Base-by-base conservation (phyloP, 2,329 filamentous ascomycete genomes). In the Chalaropsis thielavioides region DNA sequence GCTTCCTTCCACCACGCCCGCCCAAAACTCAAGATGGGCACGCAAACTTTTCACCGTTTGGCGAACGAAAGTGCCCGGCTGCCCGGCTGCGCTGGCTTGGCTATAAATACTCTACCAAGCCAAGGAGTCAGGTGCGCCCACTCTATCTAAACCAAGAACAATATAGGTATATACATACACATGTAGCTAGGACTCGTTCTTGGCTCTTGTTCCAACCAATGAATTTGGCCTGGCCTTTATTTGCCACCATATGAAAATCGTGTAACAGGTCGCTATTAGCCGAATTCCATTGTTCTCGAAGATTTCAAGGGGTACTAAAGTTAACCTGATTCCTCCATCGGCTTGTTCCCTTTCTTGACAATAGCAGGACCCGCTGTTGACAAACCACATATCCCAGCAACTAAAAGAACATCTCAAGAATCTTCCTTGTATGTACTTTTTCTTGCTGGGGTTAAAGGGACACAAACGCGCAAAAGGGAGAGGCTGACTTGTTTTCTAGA, bases 251-350 rank as follows among this genome's bases (percentile, higher is more conserved):
- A 38, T 58, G 11, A 24, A 24, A 31, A 58, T n/a, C 51, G 51
- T 58, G 51, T 58, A 38, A 38, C 51, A 58, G 51, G 51, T 58
- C 51, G 51, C 51, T 58, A 35, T 27, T 58, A 58, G 24, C 51
- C 51, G 51, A 58, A 19, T 22, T 35, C 15, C 15, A 58, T 58
- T 35, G 51, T 35, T 3, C 24, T 58, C 24, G 17, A 56, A 24
- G 35, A 58, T 58, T 38, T 58, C 51, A 58, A 58, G 51, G 51
- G 51, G 51, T 17, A 58, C 31, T 13, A 38, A 35, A 35, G 24
- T 17, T 8, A 58, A 58, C 51, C 17, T 58, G 51, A 22, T 35
- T 58, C 51, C 51, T 58, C 17, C 51, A 19, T 27, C 51, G 51
- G 51, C 51, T 56, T 56, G 15, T 56, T 58, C 51, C 51, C 8